Conservation (phyloP, 352 stramenopile genomes). For the Pythium plurisporium region DNA sequence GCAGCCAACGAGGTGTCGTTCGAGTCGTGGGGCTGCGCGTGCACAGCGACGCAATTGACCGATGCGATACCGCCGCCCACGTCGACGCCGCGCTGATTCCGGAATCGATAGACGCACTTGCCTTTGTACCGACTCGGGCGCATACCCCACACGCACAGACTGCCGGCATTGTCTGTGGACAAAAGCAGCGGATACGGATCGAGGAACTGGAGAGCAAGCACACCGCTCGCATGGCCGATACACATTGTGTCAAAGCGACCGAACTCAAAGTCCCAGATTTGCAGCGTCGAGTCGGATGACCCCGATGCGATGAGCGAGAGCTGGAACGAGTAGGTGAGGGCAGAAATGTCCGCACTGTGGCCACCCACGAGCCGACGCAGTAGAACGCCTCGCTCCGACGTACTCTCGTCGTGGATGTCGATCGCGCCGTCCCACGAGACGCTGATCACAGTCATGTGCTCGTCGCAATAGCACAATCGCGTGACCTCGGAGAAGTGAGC, state of each 20-base stretch:
- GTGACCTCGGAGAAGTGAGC: conserved; percentile 74
- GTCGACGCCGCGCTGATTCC: conserved; percentile 37
- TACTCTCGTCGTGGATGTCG: conserved; percentile 81
- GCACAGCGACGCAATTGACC: conserved; percentile 41
- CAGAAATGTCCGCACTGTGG: conserved; percentile 75
- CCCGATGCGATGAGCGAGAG: conserved; percentile 78
- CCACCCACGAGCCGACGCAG: conserved; percentile 68
- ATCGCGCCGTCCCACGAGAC: conserved; percentile 81
- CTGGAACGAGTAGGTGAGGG: conserved; percentile 65
- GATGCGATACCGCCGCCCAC: conserved; percentile 35
- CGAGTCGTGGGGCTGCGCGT: conserved; percentile 17
- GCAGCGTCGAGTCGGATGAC: conserved; percentile 60
- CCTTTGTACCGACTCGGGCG: conserved; percentile 56
- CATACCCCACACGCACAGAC: conserved; percentile 76
- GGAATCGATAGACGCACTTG: conserved; percentile 74
- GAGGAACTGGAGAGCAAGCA: conserved; percentile 64
- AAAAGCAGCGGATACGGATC: conserved; percentile 70
- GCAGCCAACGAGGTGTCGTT: conserved; percentile 26
- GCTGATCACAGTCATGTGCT: conserved; percentile 83
- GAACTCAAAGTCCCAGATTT: conserved; percentile 89
- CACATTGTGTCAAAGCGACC: conserved; percentile 69
- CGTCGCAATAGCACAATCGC: conserved; percentile 74
- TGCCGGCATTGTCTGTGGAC: conserved; percentile 63
- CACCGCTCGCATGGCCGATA: conserved; percentile 63
- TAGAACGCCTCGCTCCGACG: conserved; percentile 71